Percentiles rank a stretch among this genome's conserved stretches.
These are phyloP conservation scores for Pestalotiopsis sp. DNA, from an alignment of 2,329 filamentous ascomycete genomes.

Conservation along the genomic window DNA sequence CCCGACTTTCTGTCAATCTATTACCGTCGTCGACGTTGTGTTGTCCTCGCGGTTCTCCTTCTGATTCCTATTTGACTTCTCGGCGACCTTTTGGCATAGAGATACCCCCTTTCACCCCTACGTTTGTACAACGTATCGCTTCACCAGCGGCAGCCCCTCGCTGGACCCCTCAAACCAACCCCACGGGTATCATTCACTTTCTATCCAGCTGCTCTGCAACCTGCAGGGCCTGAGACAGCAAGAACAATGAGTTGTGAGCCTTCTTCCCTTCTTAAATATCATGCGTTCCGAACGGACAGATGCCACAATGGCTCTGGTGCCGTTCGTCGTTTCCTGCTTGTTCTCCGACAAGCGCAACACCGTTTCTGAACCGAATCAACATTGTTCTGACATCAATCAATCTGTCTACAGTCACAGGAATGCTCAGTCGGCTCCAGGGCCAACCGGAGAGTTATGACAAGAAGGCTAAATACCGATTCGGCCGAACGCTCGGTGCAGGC, in stretches of 20 bases:
- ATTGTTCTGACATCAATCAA: slow-evolving; percentile 13
- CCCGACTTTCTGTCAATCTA: neutral
- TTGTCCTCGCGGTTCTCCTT: neutral
- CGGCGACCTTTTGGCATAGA: neutral
- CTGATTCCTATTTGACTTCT: neutral
- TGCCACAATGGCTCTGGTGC: neutral
- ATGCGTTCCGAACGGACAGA: neutral
- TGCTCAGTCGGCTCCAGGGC: slow-evolving; percentile 94
- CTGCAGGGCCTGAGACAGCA: slow-evolving; percentile 3
- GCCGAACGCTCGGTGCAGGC: slow-evolving; percentile 89
- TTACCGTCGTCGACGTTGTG: neutral
- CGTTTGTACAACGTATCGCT: neutral
- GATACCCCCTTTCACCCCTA: neutral
- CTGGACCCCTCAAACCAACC: neutral
- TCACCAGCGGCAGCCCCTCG: neutral
- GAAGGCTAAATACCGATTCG: slow-evolving; percentile 93
- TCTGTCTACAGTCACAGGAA: slow-evolving; percentile 67
- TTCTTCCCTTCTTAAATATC: neutral
- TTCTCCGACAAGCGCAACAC: neutral
- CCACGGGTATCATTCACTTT: slow-evolving; percentile 2
- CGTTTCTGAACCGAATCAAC: neutral
- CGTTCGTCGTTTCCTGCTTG: neutral
- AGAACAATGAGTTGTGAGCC: slow-evolving; percentile 10
- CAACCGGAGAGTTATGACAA: slow-evolving; percentile 99
- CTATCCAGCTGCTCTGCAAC: slow-evolving; percentile 6